These are phyloP conservation scores for Penicillium sp. DNA, from an alignment of 2,329 filamentous ascomycete species.

Conservation along the genomic window DNA sequence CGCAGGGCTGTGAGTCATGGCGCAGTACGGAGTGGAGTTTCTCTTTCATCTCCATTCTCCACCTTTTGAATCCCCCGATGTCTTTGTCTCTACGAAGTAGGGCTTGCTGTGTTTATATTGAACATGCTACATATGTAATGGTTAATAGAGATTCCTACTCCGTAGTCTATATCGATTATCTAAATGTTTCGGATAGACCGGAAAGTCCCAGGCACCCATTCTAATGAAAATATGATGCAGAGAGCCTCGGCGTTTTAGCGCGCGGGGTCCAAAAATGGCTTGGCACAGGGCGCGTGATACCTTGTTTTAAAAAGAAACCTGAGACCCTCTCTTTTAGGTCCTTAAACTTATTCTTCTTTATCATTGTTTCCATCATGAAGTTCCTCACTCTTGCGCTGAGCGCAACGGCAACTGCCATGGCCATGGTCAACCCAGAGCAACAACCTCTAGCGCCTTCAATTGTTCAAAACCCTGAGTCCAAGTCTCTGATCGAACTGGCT, in stretches of 20 bases:
- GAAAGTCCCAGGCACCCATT: background rate
- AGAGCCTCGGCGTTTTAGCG: conserved; percentile 11
- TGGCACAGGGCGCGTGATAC: conserved; percentile 22
- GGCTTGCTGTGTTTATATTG: no score
- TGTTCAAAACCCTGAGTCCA: conserved; percentile 31
- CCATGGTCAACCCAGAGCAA: conserved; percentile 34
- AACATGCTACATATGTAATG: no score
- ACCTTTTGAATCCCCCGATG: background rate
- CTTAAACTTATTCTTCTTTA: background rate
- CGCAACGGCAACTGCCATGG: conserved; percentile 35
- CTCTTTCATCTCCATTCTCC: background rate
- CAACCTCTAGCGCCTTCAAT: conserved; percentile 26
- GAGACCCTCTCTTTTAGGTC: background rate
- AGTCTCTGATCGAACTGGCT: conserved; percentile 77
- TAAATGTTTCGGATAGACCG: background rate
- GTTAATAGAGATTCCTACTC: no score
- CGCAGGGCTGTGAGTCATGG: conserved; percentile 18
- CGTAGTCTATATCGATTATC: no score
- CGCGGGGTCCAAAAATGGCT: conserved; percentile 25
- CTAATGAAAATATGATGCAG: conserved; percentile 1
- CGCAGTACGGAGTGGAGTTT: conserved; percentile 12
- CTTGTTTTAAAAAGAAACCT: conserved; percentile 12
- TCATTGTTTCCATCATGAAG: conserved; percentile 33
- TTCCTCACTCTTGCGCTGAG: conserved; percentile 34
- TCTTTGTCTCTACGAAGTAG: no score